Base-by-base conservation (phyloP, 2,329 filamentous ascomycete genomes). In the Bipolaris bicolor region DNA sequence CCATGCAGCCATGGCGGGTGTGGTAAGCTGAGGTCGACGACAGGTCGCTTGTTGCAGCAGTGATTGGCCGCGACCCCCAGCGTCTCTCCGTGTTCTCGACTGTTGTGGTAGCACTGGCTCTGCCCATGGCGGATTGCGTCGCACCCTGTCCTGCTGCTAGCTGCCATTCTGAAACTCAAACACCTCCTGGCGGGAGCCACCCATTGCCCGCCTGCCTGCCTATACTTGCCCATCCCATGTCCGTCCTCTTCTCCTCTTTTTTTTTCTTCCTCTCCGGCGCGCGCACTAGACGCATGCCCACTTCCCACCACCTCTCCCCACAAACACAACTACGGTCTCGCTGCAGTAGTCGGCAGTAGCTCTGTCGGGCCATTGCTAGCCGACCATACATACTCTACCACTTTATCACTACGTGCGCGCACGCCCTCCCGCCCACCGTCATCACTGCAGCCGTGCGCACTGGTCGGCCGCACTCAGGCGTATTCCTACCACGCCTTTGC, bases 111-210 rank as follows among this genome's bases (percentile, higher is more conserved):
- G 24, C 7, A 26, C 24, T 26, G 24, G 24, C 6, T 7, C 7
- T 26, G 24, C 24, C 1, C 9, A 29, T 29, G 26, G 26, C 26
- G 26, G 26, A 29, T 29, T 29, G 26, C 49, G 48, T 20, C 50
- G 51, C 57, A 52, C 55, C 62, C 50, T 60, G 62, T 56, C 26
- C 55, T 26, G n/a, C 26, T 52, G 55, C 51, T 62, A 57, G 49
- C 44, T 56, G 55, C 57, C 16, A 43, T 50, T 57, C 55, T 65
- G 62, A 65, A 65, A 65, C 62, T 40, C 53, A 31, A 49, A 50
- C 57, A 55, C 57, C 62, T 64, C 62, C 62, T 64, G 62, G 37
- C 36, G 45, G 53, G 34, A 37, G 49, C 48, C 45, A 54, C 49
- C 49, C 22, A 49, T 26, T 13, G 36, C 47, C 16, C 36, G 44